Evolutionary conservation across 305 asterid genomes (phyloP).

Genomic region (Solanum aculeatissimum): DNA sequence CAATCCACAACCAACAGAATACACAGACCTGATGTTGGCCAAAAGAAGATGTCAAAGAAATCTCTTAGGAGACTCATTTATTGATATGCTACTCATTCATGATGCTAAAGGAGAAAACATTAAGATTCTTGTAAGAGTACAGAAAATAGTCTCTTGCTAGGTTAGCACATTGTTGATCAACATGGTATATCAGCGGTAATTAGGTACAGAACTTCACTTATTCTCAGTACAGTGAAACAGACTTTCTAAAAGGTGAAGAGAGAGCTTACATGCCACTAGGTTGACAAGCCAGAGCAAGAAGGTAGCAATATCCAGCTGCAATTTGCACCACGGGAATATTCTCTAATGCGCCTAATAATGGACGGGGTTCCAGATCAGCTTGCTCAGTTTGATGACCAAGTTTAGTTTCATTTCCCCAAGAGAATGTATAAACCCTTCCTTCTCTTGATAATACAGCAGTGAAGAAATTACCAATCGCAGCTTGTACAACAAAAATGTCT

Average conservation of each 20-base stretch:
- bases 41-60: neutral
- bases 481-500: conserved; percentile 89
- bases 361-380: conserved; percentile 66
- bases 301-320: conserved; percentile 97
- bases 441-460: conserved; percentile 88
- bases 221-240: neutral
- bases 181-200: neutral
- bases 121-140: neutral
- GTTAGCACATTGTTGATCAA: neutral
- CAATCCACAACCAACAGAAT: conserved; percentile 93
- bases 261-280: conserved; percentile 75
- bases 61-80: neutral
- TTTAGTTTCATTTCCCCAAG: conserved; percentile 87
- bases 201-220: neutral
- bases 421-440: conserved; percentile 81
- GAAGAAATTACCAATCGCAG: conserved; percentile 89
- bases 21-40: conserved; percentile 59
- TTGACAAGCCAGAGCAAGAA: conserved; percentile 92
- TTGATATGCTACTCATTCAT: neutral
- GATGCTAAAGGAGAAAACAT: neutral
- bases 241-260: neutral
- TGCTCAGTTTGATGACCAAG: conserved; percentile 89
- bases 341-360: conserved; percentile 70
- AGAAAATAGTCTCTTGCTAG: neutral
- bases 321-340: conserved; percentile 82